A percentile compares a stretch with the other conserved stretches of the same genome.
These are phyloP conservation scores for Chaetomidium leptoderma DNA, from an alignment of 495 filamentous ascomycete genomes.

Conservation along the genomic window DNA sequence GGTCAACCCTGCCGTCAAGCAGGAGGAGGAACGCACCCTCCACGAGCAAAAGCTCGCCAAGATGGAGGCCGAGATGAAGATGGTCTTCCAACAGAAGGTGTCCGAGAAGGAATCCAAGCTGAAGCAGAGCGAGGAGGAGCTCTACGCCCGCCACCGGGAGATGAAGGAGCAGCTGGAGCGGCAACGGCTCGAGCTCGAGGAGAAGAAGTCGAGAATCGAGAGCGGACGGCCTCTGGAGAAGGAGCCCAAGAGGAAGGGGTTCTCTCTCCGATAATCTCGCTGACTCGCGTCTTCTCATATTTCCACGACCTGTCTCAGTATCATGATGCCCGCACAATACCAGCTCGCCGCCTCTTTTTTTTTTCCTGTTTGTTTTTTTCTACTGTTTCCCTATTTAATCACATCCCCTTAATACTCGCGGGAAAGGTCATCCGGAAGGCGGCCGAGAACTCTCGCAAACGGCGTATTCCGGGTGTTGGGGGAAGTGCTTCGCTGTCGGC, in stretches of 20 bases:
- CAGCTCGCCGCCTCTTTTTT: conserved; percentile 44
- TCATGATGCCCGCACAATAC: conserved; percentile 50
- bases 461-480: conserved; percentile 14
- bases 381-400: conserved; percentile 47
- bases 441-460: conserved; percentile 17
- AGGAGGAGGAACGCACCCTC: conserved; percentile 94
- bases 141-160: conserved; percentile 95
- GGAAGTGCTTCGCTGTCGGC: conserved; percentile 23
- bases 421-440: conserved; percentile 29
- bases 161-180: conserved; percentile 99
- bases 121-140: conserved; percentile 97
- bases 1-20: conserved; percentile 99
- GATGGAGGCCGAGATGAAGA: conserved; percentile 99
- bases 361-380: conserved; percentile 34
- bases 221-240: conserved; percentile 93
- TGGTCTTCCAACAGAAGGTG: conserved; percentile 99
- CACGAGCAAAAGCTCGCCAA: conserved; percentile 99
- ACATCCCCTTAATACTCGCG: conserved; percentile 43
- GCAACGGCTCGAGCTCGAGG: conserved; percentile 88
- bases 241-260: conserved; percentile 94
- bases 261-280: conserved; percentile 80
- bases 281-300: conserved; percentile 20
- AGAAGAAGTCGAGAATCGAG: conserved; percentile 93
- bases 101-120: conserved; percentile 99
- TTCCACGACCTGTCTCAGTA: conserved; percentile 45